Base-by-base conservation (phyloP, 2,329 filamentous ascomycete species). In the Aureobasidium subglaciale region DNA sequence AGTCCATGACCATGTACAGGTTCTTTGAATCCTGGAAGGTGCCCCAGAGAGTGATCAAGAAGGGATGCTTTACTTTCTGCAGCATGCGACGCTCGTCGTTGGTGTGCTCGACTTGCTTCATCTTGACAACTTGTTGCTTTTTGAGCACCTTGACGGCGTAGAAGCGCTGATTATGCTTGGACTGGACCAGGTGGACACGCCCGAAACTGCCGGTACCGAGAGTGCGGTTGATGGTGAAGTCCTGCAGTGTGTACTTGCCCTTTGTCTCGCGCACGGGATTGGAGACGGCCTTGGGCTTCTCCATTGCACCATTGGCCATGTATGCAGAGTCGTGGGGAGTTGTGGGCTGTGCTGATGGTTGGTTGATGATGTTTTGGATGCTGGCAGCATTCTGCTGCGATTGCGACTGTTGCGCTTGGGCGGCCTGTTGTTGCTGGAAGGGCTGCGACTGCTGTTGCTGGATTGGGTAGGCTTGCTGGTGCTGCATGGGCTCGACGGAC, bases 1-100 rank as follows among this genome's bases (percentile, higher is more conserved):
- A 99, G 72, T 99, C 93, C 93, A 99, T 99, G 66, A 99, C 93
- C 93, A 99, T 99, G 81, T 99, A 99, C 32, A 99, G 77, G 70
- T 96, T 97, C 74, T 85, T 90, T 49, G 85, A 82, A 67, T 99
- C 93, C 70, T 97, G 92, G 72, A 97, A 99, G 9, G 93, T 99
- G 57, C 93, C 93, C 93, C 93, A 99, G 37, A 99, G 78, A 1
- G 93, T 99, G 69, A 99, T 93, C 61, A 99, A 78, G 75, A 99
- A 99, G 11, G 93, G 91, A 73, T 99, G 92, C 72, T 96, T 95
- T 70, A 97, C 93, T 70, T 95, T 88, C 70, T 90, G 88, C 66
- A 99, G 76, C 93, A 99, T 99, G 65, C 83, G 84, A 63, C 93
- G 82, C 77, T 99, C 93, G 73, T 99, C 93, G 68, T 99, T 99